Evolutionary conservation across 2,329 filamentous ascomycete species (phyloP).

Genomic region (Dryadomyces quercivorus): DNA sequence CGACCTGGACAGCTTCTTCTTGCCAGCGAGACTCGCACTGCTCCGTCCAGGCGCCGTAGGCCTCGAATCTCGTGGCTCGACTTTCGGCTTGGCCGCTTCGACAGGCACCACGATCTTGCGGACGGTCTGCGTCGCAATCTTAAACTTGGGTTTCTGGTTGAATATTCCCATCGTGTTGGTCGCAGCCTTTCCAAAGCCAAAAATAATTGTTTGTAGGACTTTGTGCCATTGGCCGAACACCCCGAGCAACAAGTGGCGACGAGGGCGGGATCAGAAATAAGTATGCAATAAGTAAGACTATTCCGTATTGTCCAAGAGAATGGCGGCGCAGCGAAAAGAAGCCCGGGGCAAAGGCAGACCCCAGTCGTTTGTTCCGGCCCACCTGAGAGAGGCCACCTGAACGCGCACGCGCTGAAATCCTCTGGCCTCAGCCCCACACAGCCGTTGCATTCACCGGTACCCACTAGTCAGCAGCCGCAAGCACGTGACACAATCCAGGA

Average conservation of each 20-base stretch:
- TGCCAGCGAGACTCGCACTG: conserved; percentile 11
- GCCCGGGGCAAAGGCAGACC: neutral
- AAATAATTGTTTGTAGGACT: neutral
- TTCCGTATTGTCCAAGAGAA: neutral
- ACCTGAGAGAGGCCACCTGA: neutral
- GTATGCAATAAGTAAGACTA: too few relatives aligned
- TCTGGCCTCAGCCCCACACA: neutral
- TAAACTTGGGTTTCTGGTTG: conserved; percentile 34
- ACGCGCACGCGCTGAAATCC: conserved; percentile 1
- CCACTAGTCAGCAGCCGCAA: neutral
- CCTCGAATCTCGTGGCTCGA: conserved; percentile 14
- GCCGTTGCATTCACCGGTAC: neutral
- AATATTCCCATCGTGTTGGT: conserved; percentile 25
- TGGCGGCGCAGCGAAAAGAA: neutral
- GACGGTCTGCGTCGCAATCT: conserved; percentile 35
- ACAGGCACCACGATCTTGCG: conserved; percentile 40
- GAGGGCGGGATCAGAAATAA: too few relatives aligned
- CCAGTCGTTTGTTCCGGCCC: neutral
- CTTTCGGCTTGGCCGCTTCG: conserved; percentile 25
- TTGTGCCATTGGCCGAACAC: too few relatives aligned
- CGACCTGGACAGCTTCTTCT: conserved; percentile 6
- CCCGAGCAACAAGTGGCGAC: too few relatives aligned
- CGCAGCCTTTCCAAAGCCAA: neutral
- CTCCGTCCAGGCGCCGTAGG: neutral
- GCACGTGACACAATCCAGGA: neutral